Base-by-base conservation (phyloP, 305 asterid species). In the Fraxinus platypoda region DNA sequence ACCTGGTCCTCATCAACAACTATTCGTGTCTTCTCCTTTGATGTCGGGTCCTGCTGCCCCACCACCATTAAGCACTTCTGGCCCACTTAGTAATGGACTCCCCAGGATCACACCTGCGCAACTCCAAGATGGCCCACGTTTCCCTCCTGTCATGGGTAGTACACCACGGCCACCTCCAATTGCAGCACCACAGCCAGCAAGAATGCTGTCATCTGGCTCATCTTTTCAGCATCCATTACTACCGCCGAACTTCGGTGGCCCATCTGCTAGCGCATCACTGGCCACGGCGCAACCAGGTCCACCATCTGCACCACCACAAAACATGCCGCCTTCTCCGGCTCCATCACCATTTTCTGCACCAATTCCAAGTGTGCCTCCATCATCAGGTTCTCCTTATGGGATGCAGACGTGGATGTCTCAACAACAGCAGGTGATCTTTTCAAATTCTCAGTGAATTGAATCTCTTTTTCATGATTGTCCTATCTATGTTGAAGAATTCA, bases 371-470 rank as follows among this genome's bases (percentile, higher is more conserved):
- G 82, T 86, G 88, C 90, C 86, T 49, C 97, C 87, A 52, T 72
- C 95, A 82, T 25, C 91, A 25, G 87, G 86, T 78, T 87, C 97
- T 78, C 96, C 98, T 70, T 94, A 86, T 78, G 93, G 92, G 75
- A 84, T 92, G 86, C 97, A 89, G 86, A 81, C 92, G 2, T 91
- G 97, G 97, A 93, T 93, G 77, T 84, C 90, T 64, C 98, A 89
- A 81, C 88, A 90, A 49, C 94, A 88, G 64, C 98, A 93, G 98
- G 99, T 97, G 62, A 82, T 34, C 7, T 75, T 85, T 78, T 11
- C 81, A 7, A 26, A 28, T 66, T 38, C 43, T 23, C 43, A 3
- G 37, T 38, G 7, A 46, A 28, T 33, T 59, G 73, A 0, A 79
- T 2, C 74, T 15, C 30, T 64, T 80, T 4, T 71, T 11, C 78